phyloP scores from a whole-genome alignment of 768 basidiomycete species.

The Amanita molliuscula region DNA sequence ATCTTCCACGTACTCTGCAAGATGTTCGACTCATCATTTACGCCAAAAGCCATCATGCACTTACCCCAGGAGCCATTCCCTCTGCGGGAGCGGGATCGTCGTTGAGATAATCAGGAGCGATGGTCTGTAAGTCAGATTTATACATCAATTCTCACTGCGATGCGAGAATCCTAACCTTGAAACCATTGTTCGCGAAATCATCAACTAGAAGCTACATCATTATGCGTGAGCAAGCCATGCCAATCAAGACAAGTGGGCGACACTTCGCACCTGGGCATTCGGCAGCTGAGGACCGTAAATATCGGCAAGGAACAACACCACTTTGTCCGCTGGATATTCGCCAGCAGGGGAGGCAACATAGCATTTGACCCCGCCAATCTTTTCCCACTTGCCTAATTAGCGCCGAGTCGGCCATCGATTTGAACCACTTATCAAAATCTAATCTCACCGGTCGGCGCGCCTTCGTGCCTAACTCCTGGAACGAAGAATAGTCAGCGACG shows the following conservation, averaged over 20 bases:
- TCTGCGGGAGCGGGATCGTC: slow-evolving; percentile 29
- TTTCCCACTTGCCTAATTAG: slow-evolving; percentile 33
- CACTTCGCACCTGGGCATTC: slow-evolving; percentile 35
- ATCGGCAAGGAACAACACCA: slow-evolving; percentile 43
- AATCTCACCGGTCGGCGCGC: slow-evolving; percentile 4
- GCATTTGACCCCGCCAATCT: slow-evolving; percentile 34
- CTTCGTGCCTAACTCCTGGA: slow-evolving; percentile 3
- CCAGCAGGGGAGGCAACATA: slow-evolving; percentile 44
- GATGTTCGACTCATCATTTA: neutral
- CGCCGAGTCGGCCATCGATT: neutral
- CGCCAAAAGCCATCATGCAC: neutral
- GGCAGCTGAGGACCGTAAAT: slow-evolving; percentile 36
- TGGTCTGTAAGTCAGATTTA: slow-evolving; percentile 16
- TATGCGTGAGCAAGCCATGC: neutral
- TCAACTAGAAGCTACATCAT: slow-evolving; percentile 30
- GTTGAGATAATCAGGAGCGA: slow-evolving; percentile 31
- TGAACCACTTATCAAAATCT: neutral
- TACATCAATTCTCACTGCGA: neutral
- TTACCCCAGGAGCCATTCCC: slow-evolving; percentile 20
- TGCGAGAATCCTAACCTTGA: slow-evolving; percentile 15
- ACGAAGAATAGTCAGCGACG: neutral
- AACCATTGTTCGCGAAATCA: slow-evolving; percentile 35
- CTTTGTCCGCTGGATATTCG: slow-evolving; percentile 46
- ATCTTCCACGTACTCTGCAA: slow-evolving; percentile 26
- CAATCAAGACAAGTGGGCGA: neutral